Evolutionary conservation across 2,329 filamentous ascomycete species (phyloP).

Genomic region (Cordyceps tenuipes): DNA sequence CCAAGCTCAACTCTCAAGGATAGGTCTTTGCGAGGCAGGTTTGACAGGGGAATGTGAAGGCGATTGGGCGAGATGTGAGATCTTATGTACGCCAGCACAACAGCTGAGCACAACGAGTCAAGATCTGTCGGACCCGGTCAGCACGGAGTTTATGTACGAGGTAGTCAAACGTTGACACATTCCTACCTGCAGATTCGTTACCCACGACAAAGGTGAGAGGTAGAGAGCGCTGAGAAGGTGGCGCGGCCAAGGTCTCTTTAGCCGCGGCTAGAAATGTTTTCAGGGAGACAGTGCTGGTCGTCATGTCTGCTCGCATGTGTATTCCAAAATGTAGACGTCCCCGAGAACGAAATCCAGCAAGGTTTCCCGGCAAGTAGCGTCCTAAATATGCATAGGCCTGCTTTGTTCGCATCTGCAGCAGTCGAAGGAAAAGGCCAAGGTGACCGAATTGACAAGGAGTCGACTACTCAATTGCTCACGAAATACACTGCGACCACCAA

Average conservation of each 20-base stretch:
- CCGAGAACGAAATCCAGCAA: neutral
- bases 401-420: neutral
- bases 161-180: neutral
- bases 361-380: neutral
- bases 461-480: constrained; percentile 5
- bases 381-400: neutral
- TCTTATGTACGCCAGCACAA: constrained; percentile 67
- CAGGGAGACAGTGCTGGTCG: constrained; percentile 33
- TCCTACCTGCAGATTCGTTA: constrained; percentile 57
- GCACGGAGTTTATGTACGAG: neutral
- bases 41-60: constrained; percentile 64
- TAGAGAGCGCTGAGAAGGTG: constrained; percentile 33
- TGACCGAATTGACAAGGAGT: neutral
- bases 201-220: constrained; percentile 56
- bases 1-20: constrained; percentile 64
- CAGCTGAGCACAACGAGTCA: constrained; percentile 67
- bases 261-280: constrained; percentile 44
- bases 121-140: constrained; percentile 46
- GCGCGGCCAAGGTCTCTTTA: constrained; percentile 35
- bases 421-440: neutral
- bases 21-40: constrained; percentile 61
- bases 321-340: neutral
- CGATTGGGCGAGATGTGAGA: constrained; percentile 46
- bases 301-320: constrained; percentile 12
- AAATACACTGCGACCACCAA: neutral